Conservation (phyloP, 2,329 filamentous ascomycete genomes). For the Diaporthe citrichinensis region DNA sequence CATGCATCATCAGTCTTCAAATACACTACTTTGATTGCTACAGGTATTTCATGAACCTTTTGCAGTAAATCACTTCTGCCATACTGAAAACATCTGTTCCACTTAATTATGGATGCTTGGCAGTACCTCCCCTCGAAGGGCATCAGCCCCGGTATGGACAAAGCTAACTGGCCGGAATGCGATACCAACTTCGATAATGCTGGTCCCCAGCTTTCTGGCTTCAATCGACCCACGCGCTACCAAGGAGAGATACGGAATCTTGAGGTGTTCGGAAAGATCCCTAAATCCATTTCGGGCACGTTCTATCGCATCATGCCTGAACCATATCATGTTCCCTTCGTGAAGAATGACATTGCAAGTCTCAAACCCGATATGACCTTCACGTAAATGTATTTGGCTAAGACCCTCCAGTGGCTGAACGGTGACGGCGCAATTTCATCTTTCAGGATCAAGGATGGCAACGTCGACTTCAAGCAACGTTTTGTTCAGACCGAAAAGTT, state of each 20-base stretch:
- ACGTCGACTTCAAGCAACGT: constrained; percentile 9
- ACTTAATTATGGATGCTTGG: neutral
- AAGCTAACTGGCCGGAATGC: neutral
- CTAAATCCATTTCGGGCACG: neutral
- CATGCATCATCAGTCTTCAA: neutral
- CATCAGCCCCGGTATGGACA: neutral
- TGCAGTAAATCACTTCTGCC: neutral
- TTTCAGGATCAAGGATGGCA: constrained; percentile 1
- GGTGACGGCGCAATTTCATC: constrained; percentile 11
- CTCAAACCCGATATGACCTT: neutral
- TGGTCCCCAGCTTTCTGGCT: neutral
- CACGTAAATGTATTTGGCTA: neutral
- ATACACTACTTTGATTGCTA: neutral
- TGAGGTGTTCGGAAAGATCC: neutral
- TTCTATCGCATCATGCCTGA: constrained; percentile 6
- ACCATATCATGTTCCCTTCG: constrained; percentile 1
- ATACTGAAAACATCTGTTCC: neutral
- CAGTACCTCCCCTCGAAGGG: neutral
- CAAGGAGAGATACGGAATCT: neutral
- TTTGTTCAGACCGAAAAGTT: constrained; percentile 9
- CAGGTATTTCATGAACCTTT: no score
- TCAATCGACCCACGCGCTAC: neutral
- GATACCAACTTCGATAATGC: constrained; percentile 7
- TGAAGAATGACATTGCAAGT: constrained; percentile 16
- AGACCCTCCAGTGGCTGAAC: constrained; percentile 1